Conservation (phyloP, 225 moss, liverwort and hornwort species). For the Takakia lepidozioides region DNA sequence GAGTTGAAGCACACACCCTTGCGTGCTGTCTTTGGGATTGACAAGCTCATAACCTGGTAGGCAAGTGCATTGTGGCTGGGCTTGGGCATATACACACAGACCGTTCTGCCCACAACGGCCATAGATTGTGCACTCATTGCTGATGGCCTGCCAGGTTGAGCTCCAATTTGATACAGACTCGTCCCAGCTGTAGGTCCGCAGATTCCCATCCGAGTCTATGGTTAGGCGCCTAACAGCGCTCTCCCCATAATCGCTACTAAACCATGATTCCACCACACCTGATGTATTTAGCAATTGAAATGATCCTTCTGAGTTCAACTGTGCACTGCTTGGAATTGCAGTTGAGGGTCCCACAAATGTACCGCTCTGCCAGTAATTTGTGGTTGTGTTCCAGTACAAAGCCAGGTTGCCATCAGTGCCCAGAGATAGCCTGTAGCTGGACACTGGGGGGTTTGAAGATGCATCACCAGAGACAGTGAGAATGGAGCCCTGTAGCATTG, state of each 20-base stretch:
- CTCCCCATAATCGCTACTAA: constrained; percentile 26
- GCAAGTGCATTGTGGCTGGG: constrained; percentile 25
- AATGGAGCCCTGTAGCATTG: too few species aligned
- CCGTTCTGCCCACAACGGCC: constrained; percentile 37
- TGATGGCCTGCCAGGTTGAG: constrained; percentile 24
- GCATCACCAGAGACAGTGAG: too few species aligned
- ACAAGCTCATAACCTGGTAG: constrained; percentile 23
- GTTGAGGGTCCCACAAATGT: constrained; percentile 1
- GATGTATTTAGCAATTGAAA: constrained; percentile 26
- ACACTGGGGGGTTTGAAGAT: too few species aligned
- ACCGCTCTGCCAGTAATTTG: constrained; percentile 21
- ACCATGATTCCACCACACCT: constrained; percentile 11
- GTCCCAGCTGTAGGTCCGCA: constrained; percentile 27
- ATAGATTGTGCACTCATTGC: constrained; percentile 31
- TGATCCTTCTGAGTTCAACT: constrained; percentile 16
- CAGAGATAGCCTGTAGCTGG: constrained; percentile 22
- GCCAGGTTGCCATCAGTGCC: constrained; percentile 8
- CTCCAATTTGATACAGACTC: constrained; percentile 14
- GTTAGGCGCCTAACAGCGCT: constrained; percentile 22
- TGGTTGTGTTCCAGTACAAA: constrained; percentile 22
- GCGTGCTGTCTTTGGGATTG: constrained; percentile 3
- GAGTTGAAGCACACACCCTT: constrained; percentile 21
- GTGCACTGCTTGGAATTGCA: constrained; percentile 5
- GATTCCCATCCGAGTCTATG: constrained; percentile 19
- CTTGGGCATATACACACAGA: constrained; percentile 20